Percentiles rank a stretch among this genome's conserved stretches.
Evolutionary conservation across 805 yeast species (phyloP).

Genomic region (Lipomyces chichibuensis): DNA sequence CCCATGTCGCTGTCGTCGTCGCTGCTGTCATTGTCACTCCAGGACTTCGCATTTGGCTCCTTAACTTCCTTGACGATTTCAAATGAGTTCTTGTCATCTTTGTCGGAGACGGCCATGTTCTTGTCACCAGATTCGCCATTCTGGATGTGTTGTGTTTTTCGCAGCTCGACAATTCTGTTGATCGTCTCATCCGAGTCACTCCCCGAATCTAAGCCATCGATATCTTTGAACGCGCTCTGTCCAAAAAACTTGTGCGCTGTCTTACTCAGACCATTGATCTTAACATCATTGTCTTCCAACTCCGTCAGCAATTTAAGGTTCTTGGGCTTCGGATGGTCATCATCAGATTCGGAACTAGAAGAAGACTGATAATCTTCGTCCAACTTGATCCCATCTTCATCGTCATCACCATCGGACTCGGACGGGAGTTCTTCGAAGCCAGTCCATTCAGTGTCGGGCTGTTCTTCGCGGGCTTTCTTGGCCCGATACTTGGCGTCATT

Average conservation of each 20-base stretch:
- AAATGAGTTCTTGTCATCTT: conserved; percentile 26
- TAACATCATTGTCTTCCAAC: conserved; percentile 35
- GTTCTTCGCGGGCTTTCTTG: conserved; percentile 55
- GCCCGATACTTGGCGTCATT: conserved; percentile 56
- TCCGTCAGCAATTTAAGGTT: conserved; percentile 33
- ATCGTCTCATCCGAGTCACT: conserved; percentile 38
- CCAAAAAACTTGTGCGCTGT: conserved; percentile 48
- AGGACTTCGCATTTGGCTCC: conserved; percentile 10
- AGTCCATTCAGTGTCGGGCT: conserved; percentile 55
- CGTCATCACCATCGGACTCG: conserved; percentile 39
- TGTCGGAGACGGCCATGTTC: conserved; percentile 25
- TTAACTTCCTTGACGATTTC: conserved; percentile 26
- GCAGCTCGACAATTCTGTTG: conserved; percentile 16
- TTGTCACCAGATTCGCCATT: conserved; percentile 28
- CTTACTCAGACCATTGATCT: conserved; percentile 41
- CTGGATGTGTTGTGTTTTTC: conserved; percentile 13
- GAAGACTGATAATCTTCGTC: conserved; percentile 42
- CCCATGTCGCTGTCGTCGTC: conserved; percentile 34
- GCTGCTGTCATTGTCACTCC: conserved; percentile 45
- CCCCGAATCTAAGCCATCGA: conserved; percentile 40
- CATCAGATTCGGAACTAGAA: conserved; percentile 37
- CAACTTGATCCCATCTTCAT: conserved; percentile 41
- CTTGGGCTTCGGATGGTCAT: conserved; percentile 29
- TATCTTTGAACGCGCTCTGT: conserved; percentile 44
- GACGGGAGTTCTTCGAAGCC: conserved; percentile 46